Percentiles rank a stretch among this genome's conserved stretches.
Evolutionary conservation across 2,329 filamentous ascomycete species (phyloP).

Genomic region (Exophiala xenobiotica): DNA sequence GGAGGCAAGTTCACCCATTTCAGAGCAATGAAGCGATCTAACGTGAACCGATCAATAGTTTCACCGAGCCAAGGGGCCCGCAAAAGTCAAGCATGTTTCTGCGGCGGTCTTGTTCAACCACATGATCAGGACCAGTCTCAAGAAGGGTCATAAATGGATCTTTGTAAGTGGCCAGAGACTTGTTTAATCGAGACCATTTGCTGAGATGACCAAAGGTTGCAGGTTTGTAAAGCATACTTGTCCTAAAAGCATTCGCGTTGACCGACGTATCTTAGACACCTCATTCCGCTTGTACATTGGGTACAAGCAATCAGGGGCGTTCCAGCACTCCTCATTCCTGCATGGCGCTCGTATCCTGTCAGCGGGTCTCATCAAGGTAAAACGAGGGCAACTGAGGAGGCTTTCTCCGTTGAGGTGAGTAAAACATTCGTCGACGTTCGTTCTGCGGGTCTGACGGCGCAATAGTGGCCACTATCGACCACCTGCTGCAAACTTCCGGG

Average conservation of each 20-base stretch:
- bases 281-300: slow-evolving; percentile 78
- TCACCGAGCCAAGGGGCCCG: slow-evolving; percentile 59
- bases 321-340: slow-evolving; percentile 88
- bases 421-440: slow-evolving; percentile 22
- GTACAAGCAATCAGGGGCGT: slow-evolving; percentile 83
- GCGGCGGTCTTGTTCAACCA: slow-evolving; percentile 75
- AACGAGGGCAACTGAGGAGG: slow-evolving; percentile 71
- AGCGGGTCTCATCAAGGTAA: slow-evolving; percentile 82
- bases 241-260: too few species aligned
- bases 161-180: slow-evolving; percentile 61
- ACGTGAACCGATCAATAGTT: slow-evolving; percentile 35
- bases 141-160: slow-evolving; percentile 89
- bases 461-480: slow-evolving; percentile 40
- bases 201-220: slow-evolving; percentile 1
- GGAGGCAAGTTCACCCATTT: slow-evolving; percentile 41
- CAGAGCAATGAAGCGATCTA: too few species aligned
- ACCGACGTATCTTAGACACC: too few species aligned
- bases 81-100: slow-evolving; percentile 66
- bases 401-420: slow-evolving; percentile 58
- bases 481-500: slow-evolving; percentile 76
- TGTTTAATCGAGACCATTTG: background rate
- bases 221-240: too few species aligned
- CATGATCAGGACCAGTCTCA: slow-evolving; percentile 68
- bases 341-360: slow-evolving; percentile 78
- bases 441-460: background rate